Evolutionary conservation across 176 grass and related monocot species (phyloP), one percentile per base, ranked within the genome.

Genomic region (Oropetium thomaeum): DNA sequence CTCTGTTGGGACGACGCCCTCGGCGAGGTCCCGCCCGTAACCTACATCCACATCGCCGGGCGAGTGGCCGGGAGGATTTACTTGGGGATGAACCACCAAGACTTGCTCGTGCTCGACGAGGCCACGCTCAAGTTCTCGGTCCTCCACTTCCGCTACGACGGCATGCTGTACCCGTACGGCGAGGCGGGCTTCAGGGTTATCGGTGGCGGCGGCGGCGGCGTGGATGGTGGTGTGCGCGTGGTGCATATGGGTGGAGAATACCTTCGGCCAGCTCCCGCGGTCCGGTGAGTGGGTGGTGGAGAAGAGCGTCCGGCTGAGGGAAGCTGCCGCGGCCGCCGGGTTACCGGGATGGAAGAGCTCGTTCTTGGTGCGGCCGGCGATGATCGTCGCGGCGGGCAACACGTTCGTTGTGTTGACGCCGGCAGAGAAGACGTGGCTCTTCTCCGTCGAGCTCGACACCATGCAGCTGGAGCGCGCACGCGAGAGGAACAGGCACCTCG

Each of bases 381-480:
- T 7, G 70, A 73, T 58, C 14, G 49, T 73, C 7, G 27, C 52
- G 23, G 35, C 52, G 1, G 52, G 70, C 3, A 9, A 73, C 14
- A 53, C n/a, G 33, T 73, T 58, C 70, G 70, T 73, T 14, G 34
- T 40, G 70, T 8, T 73, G 11, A 58, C 35, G 51, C 52, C 35
- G 7, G 34, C 13, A 5, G 70, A 73, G 11, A 14, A 39, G 15
- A 41, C 22, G 12, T 42, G 71, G 71, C 53, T 74, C 7, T 41
- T 74, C 52, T 74, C 71, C 13, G 71, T 74, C 1, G 23, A 74
- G 6, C 53, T 59, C 3, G 53, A 74, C 22, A 74, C 71, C 53
- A 74, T 74, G 71, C 13, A 41, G 14, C n/a, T 28, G 34, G 71
- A 74, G 53, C 22, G 14, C 15, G 53, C 40, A 7, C 71, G 59